phyloP scores from a whole-genome alignment of 208 protist genomes.

The Trypanosoma grayi region DNA sequence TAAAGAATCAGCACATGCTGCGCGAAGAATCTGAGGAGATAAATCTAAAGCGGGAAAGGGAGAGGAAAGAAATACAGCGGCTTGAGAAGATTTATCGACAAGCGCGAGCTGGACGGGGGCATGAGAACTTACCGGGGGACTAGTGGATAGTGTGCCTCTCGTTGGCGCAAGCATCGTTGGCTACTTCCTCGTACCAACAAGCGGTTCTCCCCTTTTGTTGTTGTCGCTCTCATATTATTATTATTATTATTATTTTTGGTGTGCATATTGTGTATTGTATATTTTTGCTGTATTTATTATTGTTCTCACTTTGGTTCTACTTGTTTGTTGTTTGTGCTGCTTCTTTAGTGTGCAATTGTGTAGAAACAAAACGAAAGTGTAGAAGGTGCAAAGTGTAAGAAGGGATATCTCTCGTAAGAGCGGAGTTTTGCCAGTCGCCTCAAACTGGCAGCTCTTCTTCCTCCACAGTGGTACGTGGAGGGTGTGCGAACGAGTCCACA shows the following conservation, averaged over 20 bases:
- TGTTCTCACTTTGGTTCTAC: background rate
- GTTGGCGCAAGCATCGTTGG: too few relatives aligned
- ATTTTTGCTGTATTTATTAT: too few relatives aligned
- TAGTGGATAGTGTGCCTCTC: background rate
- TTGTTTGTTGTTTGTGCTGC: background rate
- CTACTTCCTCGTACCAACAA: background rate
- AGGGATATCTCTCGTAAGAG: too few relatives aligned
- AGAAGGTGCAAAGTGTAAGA: too few relatives aligned
- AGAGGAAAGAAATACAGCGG: slow-evolving; percentile 46
- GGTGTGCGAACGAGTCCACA: background rate
- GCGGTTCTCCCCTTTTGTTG: background rate
- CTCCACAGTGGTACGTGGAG: too few relatives aligned
- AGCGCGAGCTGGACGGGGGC: slow-evolving; percentile 21
- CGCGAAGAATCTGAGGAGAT: slow-evolving; percentile 54
- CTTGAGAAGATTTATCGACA: slow-evolving; percentile 75
- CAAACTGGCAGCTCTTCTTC: too few relatives aligned
- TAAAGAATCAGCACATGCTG: slow-evolving; percentile 60
- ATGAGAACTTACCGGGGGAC: background rate
- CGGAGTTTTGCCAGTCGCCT: too few relatives aligned
- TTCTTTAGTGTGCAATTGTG: background rate
- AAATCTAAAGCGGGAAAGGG: slow-evolving; percentile 28
- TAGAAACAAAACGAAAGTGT: too few relatives aligned
- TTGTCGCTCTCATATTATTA: background rate
- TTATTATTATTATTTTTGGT: slow-evolving; percentile 3
- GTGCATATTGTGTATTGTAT: background rate